Percentiles rank a stretch among this genome's conserved stretches.
Conservation (phyloP, 768 basidiomycete genomes). For the Amanita fuliginea region DNA sequence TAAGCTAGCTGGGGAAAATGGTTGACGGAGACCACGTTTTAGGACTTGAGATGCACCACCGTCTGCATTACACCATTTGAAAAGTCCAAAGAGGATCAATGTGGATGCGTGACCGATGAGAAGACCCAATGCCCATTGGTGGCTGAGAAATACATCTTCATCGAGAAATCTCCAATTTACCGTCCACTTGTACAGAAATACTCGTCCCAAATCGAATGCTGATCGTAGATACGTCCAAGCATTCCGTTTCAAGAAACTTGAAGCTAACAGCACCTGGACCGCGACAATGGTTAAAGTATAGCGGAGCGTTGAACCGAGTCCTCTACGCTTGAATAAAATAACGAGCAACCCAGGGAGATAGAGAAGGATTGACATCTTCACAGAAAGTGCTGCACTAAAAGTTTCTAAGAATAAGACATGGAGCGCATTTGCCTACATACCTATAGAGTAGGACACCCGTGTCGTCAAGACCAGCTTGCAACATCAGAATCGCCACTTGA, state of each 20-base stretch:
- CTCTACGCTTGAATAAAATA: constrained; percentile 65
- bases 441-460: constrained; percentile 62
- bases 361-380: constrained; percentile 91
- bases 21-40: constrained; percentile 37
- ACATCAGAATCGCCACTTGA: constrained; percentile 57
- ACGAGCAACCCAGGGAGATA: constrained; percentile 86
- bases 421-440: constrained; percentile 27
- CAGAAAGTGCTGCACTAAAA: constrained; percentile 65
- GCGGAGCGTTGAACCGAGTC: constrained; percentile 39
- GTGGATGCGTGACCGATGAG: constrained; percentile 53
- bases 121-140: constrained; percentile 47
- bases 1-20: constrained; percentile 35
- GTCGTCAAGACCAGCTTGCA: constrained; percentile 48
- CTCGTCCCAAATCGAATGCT: constrained; percentile 81
- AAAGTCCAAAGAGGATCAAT: constrained; percentile 55
- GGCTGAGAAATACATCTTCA: constrained; percentile 66
- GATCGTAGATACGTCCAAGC: constrained; percentile 53
- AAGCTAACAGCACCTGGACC: constrained; percentile 52
- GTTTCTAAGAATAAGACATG: constrained; percentile 6
- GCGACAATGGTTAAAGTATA: constrained; percentile 37
- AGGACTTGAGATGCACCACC: constrained; percentile 57
- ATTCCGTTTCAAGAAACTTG: constrained; percentile 57
- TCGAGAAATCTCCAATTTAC: constrained; percentile 92
- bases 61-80: constrained; percentile 66
- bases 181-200: constrained; percentile 94